These are phyloP conservation scores for Singerocomus rubriflavus DNA, from an alignment of 1,284 basidiomycete genomes.

Conservation along the genomic window DNA sequence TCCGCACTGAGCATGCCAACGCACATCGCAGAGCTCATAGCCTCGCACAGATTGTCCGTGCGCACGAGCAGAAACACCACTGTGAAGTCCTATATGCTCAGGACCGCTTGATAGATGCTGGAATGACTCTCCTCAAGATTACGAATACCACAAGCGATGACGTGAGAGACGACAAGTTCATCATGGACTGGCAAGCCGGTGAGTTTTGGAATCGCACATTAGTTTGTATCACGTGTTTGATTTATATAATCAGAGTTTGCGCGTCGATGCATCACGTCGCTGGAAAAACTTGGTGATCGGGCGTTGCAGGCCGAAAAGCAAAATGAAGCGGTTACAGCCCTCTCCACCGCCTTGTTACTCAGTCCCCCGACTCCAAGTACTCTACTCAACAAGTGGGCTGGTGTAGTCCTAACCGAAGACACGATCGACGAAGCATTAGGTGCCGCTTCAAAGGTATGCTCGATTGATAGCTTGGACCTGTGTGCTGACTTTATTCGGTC, in stretches of 20 bases:
- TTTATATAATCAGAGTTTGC: background rate
- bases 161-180: no score
- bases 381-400: constrained; percentile 9
- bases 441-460: constrained; percentile 4
- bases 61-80: no score
- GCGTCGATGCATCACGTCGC: background rate
- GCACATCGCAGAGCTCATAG: no score
- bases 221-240: background rate
- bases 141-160: no score
- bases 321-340: constrained; percentile 3
- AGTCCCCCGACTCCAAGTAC: background rate
- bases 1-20: no score
- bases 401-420: background rate
- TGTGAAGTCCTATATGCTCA: no score
- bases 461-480: background rate
- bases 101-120: no score
- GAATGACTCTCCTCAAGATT: no score
- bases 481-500: background rate
- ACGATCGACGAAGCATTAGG: background rate
- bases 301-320: background rate
- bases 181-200: no score
- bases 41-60: no score
- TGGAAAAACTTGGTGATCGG: background rate
- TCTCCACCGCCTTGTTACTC: constrained; percentile 6
- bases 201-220: no score